phyloP scores from a whole-genome alignment of 768 basidiomycete genomes.

The Podaxis rugospora region DNA sequence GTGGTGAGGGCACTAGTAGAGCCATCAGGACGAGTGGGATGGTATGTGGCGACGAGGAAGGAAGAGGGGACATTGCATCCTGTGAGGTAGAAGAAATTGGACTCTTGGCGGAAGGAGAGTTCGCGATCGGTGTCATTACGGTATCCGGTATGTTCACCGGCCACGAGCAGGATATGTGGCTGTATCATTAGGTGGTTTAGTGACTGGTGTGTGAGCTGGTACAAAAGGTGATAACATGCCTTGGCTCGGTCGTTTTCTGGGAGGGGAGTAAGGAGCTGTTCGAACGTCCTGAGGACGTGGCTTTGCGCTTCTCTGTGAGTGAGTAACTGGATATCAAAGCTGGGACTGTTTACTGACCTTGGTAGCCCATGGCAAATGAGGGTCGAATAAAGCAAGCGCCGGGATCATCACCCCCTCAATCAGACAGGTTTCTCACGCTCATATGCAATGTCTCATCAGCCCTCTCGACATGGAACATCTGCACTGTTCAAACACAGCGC shows the following conservation, averaged over 20 bases:
- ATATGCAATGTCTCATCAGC: too few species aligned
- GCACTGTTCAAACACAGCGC: too few species aligned
- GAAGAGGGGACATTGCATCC: conserved; percentile 76
- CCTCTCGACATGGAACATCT: too few species aligned
- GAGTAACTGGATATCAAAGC: not conserved
- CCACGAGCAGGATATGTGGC: conserved; percentile 68
- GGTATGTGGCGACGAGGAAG: conserved; percentile 57
- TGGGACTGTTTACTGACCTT: not conserved
- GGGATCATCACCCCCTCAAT: not conserved
- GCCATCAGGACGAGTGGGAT: conserved; percentile 21
- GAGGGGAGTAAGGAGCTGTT: conserved; percentile 10
- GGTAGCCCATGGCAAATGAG: conserved; percentile 4
- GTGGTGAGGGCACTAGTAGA: conserved; percentile 42
- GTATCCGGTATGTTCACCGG: conserved; percentile 58
- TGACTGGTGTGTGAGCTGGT: not conserved
- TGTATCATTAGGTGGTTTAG: conserved; percentile 19
- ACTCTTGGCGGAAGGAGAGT: conserved; percentile 63
- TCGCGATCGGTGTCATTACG: conserved; percentile 87
- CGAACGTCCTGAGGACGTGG: conserved; percentile 13
- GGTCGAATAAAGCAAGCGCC: not conserved
- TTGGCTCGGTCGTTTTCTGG: conserved; percentile 12
- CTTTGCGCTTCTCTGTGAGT: not conserved
- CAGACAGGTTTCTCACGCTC: too few species aligned
- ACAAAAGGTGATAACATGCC: not conserved
- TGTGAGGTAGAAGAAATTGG: conserved; percentile 86